Conservation (phyloP, 805 yeast genomes). For the Candida multigemmis region DNA sequence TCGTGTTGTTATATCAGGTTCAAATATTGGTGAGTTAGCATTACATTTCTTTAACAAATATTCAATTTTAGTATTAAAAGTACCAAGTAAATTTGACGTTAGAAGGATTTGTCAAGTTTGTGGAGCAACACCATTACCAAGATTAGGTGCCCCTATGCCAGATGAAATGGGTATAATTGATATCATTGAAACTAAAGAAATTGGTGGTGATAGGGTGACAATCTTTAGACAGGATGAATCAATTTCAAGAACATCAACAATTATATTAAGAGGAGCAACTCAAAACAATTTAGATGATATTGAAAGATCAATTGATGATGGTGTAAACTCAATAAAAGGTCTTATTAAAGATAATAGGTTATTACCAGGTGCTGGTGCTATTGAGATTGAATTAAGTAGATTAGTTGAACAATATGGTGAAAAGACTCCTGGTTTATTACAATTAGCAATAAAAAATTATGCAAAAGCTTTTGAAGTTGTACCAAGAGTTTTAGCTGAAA, state of each 20-base stretch:
- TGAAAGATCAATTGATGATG: constrained; percentile 96
- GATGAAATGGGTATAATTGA: constrained; percentile 90
- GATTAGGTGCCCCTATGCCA: constrained; percentile 91
- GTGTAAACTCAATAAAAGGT: constrained; percentile 87
- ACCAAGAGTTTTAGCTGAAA: constrained; percentile 89
- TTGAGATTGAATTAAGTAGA: constrained; percentile 80
- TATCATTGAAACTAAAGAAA: constrained; percentile 81
- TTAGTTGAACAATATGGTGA: constrained; percentile 82
- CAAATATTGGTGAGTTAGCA: constrained; percentile 87
- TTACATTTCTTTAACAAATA: constrained; percentile 86
- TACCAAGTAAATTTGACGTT: constrained; percentile 88
- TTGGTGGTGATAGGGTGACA: constrained; percentile 97
- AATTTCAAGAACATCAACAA: constrained; percentile 73
- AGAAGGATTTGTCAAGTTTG: constrained; percentile 93
- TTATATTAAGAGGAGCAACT: constrained; percentile 93
- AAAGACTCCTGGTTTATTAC: constrained; percentile 85
- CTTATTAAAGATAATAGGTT: constrained; percentile 70
- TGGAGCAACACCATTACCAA: constrained; percentile 93
- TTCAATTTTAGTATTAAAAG: constrained; percentile 75
- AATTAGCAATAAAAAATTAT: constrained; percentile 87
- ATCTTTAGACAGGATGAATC: constrained; percentile 78
- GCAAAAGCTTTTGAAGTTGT: constrained; percentile 93
- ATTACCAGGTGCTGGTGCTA: constrained; percentile 94
- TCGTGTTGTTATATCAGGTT: constrained; percentile 87
- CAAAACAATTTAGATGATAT: constrained; percentile 88